Evolutionary conservation across 1,139 yeast genomes (phyloP).

Genomic region (Geotrichum phurueaensis): DNA sequence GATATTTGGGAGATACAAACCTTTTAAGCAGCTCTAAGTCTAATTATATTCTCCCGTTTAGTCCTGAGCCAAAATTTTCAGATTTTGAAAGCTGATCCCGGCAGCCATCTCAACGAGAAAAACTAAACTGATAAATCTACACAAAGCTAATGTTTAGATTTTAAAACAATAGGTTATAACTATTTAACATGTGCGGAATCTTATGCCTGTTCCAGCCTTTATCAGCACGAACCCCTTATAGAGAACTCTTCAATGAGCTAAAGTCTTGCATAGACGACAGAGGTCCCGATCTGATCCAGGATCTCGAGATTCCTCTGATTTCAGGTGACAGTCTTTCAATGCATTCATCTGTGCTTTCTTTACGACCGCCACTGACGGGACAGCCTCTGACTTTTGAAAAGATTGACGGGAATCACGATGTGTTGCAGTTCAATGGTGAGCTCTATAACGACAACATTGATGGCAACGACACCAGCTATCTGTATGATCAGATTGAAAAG

Average conservation of each 20-base stretch:
- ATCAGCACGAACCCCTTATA: neutral
- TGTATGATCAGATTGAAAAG: constrained; percentile 32
- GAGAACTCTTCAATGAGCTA: neutral
- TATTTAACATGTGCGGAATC: neutral
- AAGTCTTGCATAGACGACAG: neutral
- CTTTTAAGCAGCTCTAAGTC: neutral
- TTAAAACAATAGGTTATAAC: neutral
- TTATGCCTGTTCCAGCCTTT: neutral
- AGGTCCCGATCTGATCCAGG: constrained; percentile 20
- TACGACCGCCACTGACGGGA: constrained; percentile 66
- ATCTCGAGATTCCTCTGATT: constrained; percentile 11
- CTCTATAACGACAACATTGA: constrained; percentile 56
- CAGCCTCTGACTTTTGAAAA: constrained; percentile 52
- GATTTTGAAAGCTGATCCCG: neutral
- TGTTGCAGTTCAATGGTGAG: constrained; percentile 83
- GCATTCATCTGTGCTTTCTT: constrained; percentile 67
- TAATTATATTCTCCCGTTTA: neutral
- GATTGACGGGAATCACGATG: constrained; percentile 27
- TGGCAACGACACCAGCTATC: constrained; percentile 47
- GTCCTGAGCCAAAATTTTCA: neutral
- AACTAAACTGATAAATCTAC: neutral
- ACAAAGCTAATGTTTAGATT: neutral
- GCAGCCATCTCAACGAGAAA: neutral
- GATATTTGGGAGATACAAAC: neutral
- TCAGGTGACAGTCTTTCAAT: constrained; percentile 20